phyloP scores from a whole-genome alignment of 2,329 filamentous ascomycete species.

The Arthroderma sp. region DNA sequence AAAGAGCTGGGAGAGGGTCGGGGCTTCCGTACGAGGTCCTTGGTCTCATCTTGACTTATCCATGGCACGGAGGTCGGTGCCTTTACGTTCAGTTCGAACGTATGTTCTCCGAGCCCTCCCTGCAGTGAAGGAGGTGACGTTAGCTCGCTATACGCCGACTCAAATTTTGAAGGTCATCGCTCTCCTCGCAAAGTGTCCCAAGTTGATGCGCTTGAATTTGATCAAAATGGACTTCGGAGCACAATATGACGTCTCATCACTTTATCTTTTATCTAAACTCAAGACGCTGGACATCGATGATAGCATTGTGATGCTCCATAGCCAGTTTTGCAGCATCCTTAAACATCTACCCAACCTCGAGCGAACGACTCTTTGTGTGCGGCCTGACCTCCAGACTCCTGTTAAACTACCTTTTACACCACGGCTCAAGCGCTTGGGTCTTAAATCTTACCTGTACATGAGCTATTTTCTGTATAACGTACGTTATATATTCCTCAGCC shows the following conservation, averaged over 20 bases:
- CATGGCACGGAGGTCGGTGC: conserved; percentile 30
- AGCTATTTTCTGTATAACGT: too few species aligned
- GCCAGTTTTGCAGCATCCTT: too few species aligned
- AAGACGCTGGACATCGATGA: neutral
- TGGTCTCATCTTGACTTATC: conserved; percentile 44
- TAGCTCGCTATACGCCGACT: conserved; percentile 10
- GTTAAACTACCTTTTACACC: too few species aligned
- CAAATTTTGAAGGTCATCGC: conserved; percentile 17
- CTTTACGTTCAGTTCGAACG: conserved; percentile 20
- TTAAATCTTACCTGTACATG: too few species aligned
- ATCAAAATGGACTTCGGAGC: neutral
- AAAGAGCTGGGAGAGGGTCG: conserved; percentile 41
- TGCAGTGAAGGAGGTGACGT: conserved; percentile 19
- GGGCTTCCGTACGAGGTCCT: conserved; percentile 33
- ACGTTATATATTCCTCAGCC: too few species aligned
- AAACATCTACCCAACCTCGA: too few species aligned
- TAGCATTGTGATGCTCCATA: neutral
- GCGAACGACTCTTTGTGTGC: too few species aligned
- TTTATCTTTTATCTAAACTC: neutral
- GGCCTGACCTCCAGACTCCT: too few species aligned
- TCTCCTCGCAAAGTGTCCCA: conserved; percentile 15
- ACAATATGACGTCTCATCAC: neutral
- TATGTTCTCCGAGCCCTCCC: conserved; percentile 24
- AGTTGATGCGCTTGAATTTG: conserved; percentile 21
- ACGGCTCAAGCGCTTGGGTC: too few species aligned